A percentile compares a stretch with the other conserved stretches of the same genome.
Conservation (phyloP, 2,329 filamentous ascomycete genomes). For the Intubia oerlemansii region DNA sequence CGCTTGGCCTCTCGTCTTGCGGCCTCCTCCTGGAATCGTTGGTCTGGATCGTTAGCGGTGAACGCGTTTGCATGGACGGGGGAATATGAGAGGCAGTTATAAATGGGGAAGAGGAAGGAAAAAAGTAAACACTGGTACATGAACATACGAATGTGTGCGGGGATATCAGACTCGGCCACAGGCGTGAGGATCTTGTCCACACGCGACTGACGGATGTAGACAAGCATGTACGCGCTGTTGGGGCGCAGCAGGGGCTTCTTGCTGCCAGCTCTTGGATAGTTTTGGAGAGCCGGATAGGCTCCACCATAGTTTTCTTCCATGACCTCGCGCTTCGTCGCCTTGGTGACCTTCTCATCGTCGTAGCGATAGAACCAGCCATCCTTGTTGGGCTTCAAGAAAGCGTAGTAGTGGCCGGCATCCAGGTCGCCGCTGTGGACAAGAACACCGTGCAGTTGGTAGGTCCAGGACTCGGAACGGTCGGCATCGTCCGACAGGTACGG, state of each 20-base stretch:
- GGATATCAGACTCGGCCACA: conserved; percentile 59
- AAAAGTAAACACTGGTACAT: too few species aligned
- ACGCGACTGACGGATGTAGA: conserved; percentile 77
- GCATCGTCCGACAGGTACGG: conserved; percentile 75
- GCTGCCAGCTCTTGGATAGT: too few species aligned
- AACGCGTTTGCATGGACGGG: too few species aligned
- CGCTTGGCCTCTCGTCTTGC: conserved; percentile 52
- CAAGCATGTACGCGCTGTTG: conserved; percentile 94
- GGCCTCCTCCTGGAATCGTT: conserved; percentile 58
- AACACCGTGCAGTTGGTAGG: conserved; percentile 85
- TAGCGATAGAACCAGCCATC: conserved; percentile 93
- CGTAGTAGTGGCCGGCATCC: conserved; percentile 96
- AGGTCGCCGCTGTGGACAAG: conserved; percentile 91
- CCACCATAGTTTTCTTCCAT: conserved; percentile 94
- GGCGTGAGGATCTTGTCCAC: conserved; percentile 65
- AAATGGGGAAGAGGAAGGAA: not conserved
- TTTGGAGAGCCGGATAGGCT: conserved; percentile 36
- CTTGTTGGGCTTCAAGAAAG: conserved; percentile 82
- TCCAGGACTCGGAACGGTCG: conserved; percentile 73
- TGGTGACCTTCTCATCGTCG: conserved; percentile 93
- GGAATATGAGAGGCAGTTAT: not conserved
- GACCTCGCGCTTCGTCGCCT: conserved; percentile 74
- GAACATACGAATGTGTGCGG: conserved; percentile 51
- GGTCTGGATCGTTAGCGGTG: conserved; percentile 22
- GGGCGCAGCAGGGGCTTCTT: conserved; percentile 38